Evolutionary conservation across 805 yeast species (phyloP).

Genomic region (Kodamaea fukazawae): DNA sequence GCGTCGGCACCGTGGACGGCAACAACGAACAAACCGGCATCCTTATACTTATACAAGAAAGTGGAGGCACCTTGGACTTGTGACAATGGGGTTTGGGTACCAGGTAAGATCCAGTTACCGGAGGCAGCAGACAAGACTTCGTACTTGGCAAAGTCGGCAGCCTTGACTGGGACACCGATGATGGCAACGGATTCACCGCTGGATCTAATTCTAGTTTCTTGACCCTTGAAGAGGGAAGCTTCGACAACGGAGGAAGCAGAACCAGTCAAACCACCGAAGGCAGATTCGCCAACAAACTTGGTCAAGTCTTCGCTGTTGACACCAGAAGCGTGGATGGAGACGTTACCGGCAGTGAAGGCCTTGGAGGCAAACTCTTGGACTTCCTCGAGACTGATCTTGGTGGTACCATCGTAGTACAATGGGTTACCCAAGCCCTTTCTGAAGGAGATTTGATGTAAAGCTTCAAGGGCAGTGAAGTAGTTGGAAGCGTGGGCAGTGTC

Average conservation of each 20-base stretch:
- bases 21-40: slow-evolving; percentile 78
- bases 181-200: slow-evolving; percentile 69
- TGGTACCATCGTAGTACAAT: slow-evolving; percentile 66
- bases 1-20: slow-evolving; percentile 56
- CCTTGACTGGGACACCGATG: slow-evolving; percentile 74
- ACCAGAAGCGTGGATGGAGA: slow-evolving; percentile 71
- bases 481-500: slow-evolving; percentile 51
- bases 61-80: slow-evolving; percentile 48
- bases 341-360: slow-evolving; percentile 67
- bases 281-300: slow-evolving; percentile 63
- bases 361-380: slow-evolving; percentile 63
- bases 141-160: slow-evolving; percentile 61
- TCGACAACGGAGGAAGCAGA: slow-evolving; percentile 47
- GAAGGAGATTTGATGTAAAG: slow-evolving; percentile 76
- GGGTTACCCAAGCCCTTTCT: slow-evolving; percentile 87
- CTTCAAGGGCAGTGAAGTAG: slow-evolving; percentile 65
- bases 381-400: slow-evolving; percentile 56
- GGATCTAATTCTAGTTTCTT: slow-evolving; percentile 63
- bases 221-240: slow-evolving; percentile 55
- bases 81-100: slow-evolving; percentile 50
- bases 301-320: slow-evolving; percentile 69
- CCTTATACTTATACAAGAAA: slow-evolving; percentile 62
- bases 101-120: slow-evolving; percentile 57
- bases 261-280: slow-evolving; percentile 59
- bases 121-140: slow-evolving; percentile 70